A percentile compares a stretch with the other conserved stretches of the same genome.
Evolutionary conservation across 2,329 filamentous ascomycete genomes (phyloP).

Genomic region (Aspergillus ruber): DNA sequence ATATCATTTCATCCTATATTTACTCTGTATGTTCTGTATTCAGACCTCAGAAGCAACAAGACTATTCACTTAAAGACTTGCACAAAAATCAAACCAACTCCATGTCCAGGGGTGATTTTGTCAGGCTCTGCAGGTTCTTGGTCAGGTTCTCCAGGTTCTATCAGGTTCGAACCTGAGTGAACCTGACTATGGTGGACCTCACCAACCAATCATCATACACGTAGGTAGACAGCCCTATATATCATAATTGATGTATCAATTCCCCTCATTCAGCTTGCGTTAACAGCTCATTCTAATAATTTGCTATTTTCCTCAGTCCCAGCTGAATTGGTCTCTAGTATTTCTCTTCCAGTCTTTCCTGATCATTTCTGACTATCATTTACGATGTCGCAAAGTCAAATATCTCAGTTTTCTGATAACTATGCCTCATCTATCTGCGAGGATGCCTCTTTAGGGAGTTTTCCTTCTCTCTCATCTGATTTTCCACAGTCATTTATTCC

Average conservation of each 20-base stretch:
- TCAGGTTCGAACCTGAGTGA: neutral
- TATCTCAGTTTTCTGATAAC: slow-evolving; percentile 7
- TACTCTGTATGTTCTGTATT: no score
- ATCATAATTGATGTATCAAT: neutral
- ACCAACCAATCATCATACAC: neutral
- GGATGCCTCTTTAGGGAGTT: slow-evolving; percentile 1
- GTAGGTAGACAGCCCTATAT: neutral
- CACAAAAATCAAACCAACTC: neutral
- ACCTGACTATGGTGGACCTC: neutral
- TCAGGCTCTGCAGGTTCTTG: neutral
- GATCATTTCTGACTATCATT: neutral
- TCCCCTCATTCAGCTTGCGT: neutral
- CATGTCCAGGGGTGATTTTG: neutral
- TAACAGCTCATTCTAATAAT: neutral
- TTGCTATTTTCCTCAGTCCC: neutral
- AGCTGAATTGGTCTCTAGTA: neutral
- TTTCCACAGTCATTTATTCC: slow-evolving; percentile 1
- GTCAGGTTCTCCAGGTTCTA: neutral
- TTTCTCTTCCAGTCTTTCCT: neutral
- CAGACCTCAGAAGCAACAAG: no score
- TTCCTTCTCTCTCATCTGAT: slow-evolving; percentile 3
- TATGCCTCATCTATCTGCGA: slow-evolving; percentile 7
- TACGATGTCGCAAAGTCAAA: slow-evolving; percentile 11
- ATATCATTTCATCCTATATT: no score
- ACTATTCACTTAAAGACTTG: neutral